Evolutionary conservation across 495 filamentous ascomycete species (phyloP), one percentile per base, ranked within the genome.

Genomic region (Sabuloglossum arenarium): DNA sequence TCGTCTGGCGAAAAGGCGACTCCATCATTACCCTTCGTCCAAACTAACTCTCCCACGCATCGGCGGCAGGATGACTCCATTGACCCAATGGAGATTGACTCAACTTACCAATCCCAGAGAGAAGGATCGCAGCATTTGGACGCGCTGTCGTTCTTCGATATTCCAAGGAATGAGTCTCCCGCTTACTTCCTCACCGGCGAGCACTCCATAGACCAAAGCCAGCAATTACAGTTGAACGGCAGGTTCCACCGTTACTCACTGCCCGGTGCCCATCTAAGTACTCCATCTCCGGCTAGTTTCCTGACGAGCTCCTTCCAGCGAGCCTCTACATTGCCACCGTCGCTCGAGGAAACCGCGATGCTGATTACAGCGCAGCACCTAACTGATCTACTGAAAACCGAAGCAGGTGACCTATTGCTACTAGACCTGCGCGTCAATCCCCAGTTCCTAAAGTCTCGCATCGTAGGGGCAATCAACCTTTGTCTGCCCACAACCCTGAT

Each of bases 401-500:
- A 71, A 10, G 65, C 69, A 10, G 69, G 79, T 14, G 73, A 82
- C 23, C 64, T 84, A 4, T 70, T 98, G 54, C 61, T 98, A 3
- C 67, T 98, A n/a, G 91, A 98, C 67, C 76, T 98, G 30, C 80
- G 91, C 21, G 86, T 91, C 6, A 88, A 81, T 58, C 83, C 86
- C 10, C 85, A 88, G 61, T 96, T 81, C 64, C 74, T 81, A 11
- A 73, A 79, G 42, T 82, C 84, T 49, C 78, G 84, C 27, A 85
- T 98, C 23, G 64, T 70, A 43, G 81, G 81, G 6, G 87, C 91
- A 0, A 67, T 98, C 47, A 97, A 94, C 67, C 73, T 98, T 12
- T 97, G 93, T 59, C 93, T 97, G 56, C 91, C 91, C 0, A 98
- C 91, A 9, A 98, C 90, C 0, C 68, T 98, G 37, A 69, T 97